A percentile compares a stretch with the other conserved stretches of the same genome.
Conservation (phyloP, 768 basidiomycete species). For the Trametes coccinea region DNA sequence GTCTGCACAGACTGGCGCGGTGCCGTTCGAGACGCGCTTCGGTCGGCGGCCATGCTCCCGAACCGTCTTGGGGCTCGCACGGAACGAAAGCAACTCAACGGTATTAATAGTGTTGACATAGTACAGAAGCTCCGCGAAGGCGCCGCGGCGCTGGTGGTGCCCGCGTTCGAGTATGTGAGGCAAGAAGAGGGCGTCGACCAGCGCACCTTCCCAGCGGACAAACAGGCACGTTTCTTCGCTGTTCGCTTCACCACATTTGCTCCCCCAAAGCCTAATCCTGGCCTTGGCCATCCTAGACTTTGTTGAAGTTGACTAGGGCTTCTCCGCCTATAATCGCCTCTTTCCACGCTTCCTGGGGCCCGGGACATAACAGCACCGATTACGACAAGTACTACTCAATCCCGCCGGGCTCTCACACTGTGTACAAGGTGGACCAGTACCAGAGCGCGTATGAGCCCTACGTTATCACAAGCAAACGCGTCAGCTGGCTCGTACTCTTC, state of each 20-base stretch:
- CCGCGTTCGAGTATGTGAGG: slow-evolving; percentile 79
- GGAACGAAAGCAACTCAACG: not conserved
- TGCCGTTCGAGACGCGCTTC: slow-evolving; percentile 44
- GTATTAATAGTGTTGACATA: slow-evolving; percentile 14
- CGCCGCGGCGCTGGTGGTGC: slow-evolving; percentile 71
- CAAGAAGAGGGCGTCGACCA: slow-evolving; percentile 64
- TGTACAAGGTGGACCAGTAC: slow-evolving; percentile 77
- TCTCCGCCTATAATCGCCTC: slow-evolving; percentile 54
- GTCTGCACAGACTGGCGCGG: slow-evolving; percentile 78
- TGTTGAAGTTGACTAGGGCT: slow-evolving; percentile 58
- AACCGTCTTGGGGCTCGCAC: slow-evolving; percentile 14
- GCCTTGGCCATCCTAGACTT: slow-evolving; percentile 37
- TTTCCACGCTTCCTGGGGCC: slow-evolving; percentile 78
- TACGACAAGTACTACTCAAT: slow-evolving; percentile 62
- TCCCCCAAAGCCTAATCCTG: not conserved
- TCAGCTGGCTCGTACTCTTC: slow-evolving; percentile 57
- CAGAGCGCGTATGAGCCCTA: slow-evolving; percentile 90
- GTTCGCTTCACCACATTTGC: not conserved
- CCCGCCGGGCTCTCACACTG: slow-evolving; percentile 55
- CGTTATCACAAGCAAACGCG: slow-evolving; percentile 73
- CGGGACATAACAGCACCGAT: slow-evolving; percentile 81
- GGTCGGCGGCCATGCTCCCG: slow-evolving; percentile 30
- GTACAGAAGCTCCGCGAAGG: slow-evolving; percentile 56
- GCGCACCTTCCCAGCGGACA: slow-evolving; percentile 63
- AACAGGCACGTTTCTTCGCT: slow-evolving; percentile 48